Conservation (phyloP, 805 yeast species). For the Wickerhamomyces subpelliculosus region DNA sequence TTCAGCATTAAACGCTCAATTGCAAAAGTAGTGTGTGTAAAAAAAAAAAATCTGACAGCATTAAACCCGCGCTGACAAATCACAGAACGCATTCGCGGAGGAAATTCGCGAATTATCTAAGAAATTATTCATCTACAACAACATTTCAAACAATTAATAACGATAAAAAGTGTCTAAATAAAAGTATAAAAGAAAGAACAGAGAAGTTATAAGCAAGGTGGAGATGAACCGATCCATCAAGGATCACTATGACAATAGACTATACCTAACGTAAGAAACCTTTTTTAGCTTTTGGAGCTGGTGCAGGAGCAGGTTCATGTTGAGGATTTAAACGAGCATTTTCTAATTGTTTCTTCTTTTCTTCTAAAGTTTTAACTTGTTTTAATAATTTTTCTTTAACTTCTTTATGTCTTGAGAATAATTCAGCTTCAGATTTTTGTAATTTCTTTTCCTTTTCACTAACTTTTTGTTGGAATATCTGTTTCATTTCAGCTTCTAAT, state of each 20-base stretch:
- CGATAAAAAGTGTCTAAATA: background rate
- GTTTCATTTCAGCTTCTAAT: conserved; percentile 95
- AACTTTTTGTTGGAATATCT: conserved; percentile 93
- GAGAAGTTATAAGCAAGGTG: too few relatives aligned
- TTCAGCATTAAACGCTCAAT: background rate
- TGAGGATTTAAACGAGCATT: conserved; percentile 43
- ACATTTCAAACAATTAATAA: too few relatives aligned
- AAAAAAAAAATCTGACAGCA: too few relatives aligned
- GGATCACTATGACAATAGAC: background rate
- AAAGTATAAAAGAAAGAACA: background rate
- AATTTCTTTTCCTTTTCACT: conserved; percentile 94
- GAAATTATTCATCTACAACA: too few relatives aligned
- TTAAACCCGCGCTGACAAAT: too few relatives aligned
- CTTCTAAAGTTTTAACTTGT: conserved; percentile 86
- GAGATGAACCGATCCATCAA: too few relatives aligned
- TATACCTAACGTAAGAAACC: conserved; percentile 62
- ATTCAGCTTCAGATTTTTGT: conserved; percentile 93
- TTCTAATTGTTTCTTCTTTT: conserved; percentile 78
- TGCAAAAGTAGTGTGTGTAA: background rate
- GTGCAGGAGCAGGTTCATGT: conserved; percentile 26
- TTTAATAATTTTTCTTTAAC: conserved; percentile 90
- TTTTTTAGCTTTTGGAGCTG: conserved; percentile 58
- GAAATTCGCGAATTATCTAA: too few relatives aligned
- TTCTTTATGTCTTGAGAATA: conserved; percentile 91
- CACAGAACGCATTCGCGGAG: too few relatives aligned